Percentiles rank a stretch among this genome's conserved stretches.
These are phyloP conservation scores for Hordeum vulgare DNA, from an alignment of 176 grass and related monocot genomes.

Conservation along the genomic window MorexV3_pseudomolecules_assembly NC_058524.1:517867664-517868163, in stretches of 20 bases:
- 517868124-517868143: no score
- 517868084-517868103: no score
- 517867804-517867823: background rate
- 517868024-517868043: background rate
- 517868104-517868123: no score
- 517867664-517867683: conserved; percentile 27
- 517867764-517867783: background rate
- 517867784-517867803: background rate
- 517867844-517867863: conserved; percentile 28
- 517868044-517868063: no score
- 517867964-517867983: background rate
- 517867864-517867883: background rate
- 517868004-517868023: background rate
- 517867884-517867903: background rate
- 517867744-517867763: background rate
- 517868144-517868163: no score
- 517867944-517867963: background rate
- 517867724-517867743: background rate
- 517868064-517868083: no score
- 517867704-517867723: background rate
- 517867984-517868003: background rate
- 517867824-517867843: conserved; percentile 18
- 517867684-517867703: conserved; percentile 5
- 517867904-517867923: background rate
- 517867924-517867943: background rate